These are phyloP conservation scores for Nicotiana knightiana DNA, from an alignment of 257 asterid species.

Conservation along the genomic window DNA sequence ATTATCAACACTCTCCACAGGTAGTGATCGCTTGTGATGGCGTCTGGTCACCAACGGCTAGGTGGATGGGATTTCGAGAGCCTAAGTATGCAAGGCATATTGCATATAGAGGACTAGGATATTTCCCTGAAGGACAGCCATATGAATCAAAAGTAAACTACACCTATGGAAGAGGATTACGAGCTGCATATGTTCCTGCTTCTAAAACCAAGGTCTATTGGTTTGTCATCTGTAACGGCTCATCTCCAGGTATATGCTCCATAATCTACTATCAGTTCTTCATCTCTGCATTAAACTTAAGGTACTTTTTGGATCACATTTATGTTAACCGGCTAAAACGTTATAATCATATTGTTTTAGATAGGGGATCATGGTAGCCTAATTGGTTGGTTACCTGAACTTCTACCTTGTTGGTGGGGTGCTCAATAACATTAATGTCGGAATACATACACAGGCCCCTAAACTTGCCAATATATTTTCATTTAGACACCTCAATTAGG, in stretches of 20 bases:
- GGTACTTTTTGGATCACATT: not conserved
- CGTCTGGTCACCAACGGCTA: slow-evolving; percentile 73
- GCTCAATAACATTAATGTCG: not conserved
- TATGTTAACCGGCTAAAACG: not conserved
- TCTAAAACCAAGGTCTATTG: slow-evolving; percentile 80
- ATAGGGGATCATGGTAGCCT: not conserved
- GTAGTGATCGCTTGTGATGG: slow-evolving; percentile 88
- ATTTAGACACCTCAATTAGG: not conserved
- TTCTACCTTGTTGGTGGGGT: not conserved
- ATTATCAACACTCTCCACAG: slow-evolving; percentile 23
- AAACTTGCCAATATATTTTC: not conserved
- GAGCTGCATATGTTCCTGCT: slow-evolving; percentile 64
- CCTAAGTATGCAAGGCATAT: slow-evolving; percentile 67
- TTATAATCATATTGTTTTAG: not conserved
- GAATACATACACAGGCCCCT: not conserved
- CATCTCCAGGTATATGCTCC: slow-evolving; percentile 55
- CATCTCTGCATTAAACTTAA: not conserved
- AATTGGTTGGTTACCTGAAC: not conserved
- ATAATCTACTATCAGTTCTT: not conserved
- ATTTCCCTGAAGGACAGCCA: slow-evolving; percentile 68
- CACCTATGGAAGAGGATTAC: slow-evolving; percentile 68
- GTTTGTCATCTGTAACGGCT: slow-evolving; percentile 67
- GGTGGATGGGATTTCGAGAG: slow-evolving; percentile 82
- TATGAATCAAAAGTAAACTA: slow-evolving; percentile 51
- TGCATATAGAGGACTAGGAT: slow-evolving; percentile 71